Evolutionary conservation across 1,284 basidiomycete genomes (phyloP).

Genomic region (Ustilago sp.): DNA sequence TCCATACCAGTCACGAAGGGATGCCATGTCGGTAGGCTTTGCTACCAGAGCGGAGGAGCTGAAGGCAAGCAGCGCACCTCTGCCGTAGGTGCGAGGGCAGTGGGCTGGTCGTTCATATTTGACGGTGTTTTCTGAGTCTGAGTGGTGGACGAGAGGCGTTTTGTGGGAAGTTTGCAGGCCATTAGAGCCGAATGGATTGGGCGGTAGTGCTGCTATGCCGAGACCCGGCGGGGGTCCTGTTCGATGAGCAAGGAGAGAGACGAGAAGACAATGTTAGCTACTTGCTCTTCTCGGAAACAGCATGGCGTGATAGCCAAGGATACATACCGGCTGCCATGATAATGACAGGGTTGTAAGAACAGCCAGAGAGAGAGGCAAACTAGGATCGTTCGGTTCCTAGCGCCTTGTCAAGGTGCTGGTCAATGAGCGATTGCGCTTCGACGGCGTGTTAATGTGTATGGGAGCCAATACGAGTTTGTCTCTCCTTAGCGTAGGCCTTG

Average conservation of each 20-base stretch:
- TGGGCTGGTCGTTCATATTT: constrained; percentile 34
- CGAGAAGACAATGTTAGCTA: neutral
- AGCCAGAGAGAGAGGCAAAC: constrained; percentile 17
- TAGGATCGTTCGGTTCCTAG: constrained; percentile 26
- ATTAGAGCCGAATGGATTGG: constrained; percentile 47
- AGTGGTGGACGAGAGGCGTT: constrained; percentile 20
- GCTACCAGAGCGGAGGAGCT: constrained; percentile 82
- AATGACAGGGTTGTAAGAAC: constrained; percentile 7
- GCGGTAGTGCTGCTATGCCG: constrained; percentile 47
- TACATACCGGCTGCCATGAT: constrained; percentile 45
- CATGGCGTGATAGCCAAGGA: neutral
- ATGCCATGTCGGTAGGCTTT: constrained; percentile 80
- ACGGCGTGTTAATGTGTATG: neutral
- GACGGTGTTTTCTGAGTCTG: constrained; percentile 10
- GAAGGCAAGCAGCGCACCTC: constrained; percentile 74
- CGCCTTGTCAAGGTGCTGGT: constrained; percentile 25
- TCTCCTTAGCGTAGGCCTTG: neutral
- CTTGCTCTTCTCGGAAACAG: neutral
- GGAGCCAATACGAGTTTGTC: neutral
- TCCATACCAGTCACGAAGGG: constrained; percentile 86
- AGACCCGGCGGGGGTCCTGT: constrained; percentile 50
- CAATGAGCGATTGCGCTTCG: neutral
- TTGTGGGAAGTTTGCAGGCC: constrained; percentile 20
- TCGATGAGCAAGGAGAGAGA: neutral
- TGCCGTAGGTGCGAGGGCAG: constrained; percentile 44